A percentile compares a stretch with the other conserved stretches of the same genome.
phyloP scores from a whole-genome alignment of 345 rosid species.

The Turnera subulata region DNA sequence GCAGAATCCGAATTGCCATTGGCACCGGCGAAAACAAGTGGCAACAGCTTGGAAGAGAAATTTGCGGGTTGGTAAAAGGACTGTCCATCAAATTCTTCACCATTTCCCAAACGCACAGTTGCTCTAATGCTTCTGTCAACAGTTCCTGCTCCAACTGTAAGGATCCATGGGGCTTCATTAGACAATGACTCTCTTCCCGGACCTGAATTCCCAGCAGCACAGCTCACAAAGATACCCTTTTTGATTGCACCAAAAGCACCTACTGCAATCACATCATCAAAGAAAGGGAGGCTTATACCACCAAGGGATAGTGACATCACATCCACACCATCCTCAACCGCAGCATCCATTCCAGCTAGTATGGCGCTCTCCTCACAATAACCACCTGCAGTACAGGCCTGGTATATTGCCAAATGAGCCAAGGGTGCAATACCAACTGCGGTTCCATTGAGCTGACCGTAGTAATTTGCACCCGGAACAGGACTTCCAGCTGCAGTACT shows the following conservation, averaged over 20 bases:
- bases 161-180: slow-evolving; percentile 39
- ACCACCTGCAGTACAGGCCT: slow-evolving; percentile 39
- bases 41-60: slow-evolving; percentile 4
- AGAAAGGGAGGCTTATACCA: slow-evolving; percentile 16
- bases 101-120: slow-evolving; percentile 28
- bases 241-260: slow-evolving; percentile 39
- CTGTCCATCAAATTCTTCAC: slow-evolving; percentile 13
- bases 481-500: slow-evolving; percentile 46
- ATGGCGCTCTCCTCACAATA: slow-evolving; percentile 51
- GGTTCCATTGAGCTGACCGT: slow-evolving; percentile 55
- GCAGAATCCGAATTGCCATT: slow-evolving; percentile 1
- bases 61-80: slow-evolving; percentile 9
- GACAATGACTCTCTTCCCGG: slow-evolving; percentile 18
- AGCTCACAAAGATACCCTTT: slow-evolving; percentile 33
- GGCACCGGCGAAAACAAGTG: slow-evolving; percentile 13
- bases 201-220: slow-evolving; percentile 36
- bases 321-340: slow-evolving; percentile 61
- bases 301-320: slow-evolving; percentile 54
- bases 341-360: slow-evolving; percentile 55
- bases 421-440: slow-evolving; percentile 34
- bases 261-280: slow-evolving; percentile 21
- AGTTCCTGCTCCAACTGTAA: slow-evolving; percentile 39
- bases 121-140: slow-evolving; percentile 25
- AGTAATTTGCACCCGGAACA: slow-evolving; percentile 20
- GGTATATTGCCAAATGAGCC: slow-evolving; percentile 60